These are phyloP conservation scores for Chenopodium berlandieri DNA, from an alignment of 148 eudicot species.

Conservation along the genomic window DNA sequence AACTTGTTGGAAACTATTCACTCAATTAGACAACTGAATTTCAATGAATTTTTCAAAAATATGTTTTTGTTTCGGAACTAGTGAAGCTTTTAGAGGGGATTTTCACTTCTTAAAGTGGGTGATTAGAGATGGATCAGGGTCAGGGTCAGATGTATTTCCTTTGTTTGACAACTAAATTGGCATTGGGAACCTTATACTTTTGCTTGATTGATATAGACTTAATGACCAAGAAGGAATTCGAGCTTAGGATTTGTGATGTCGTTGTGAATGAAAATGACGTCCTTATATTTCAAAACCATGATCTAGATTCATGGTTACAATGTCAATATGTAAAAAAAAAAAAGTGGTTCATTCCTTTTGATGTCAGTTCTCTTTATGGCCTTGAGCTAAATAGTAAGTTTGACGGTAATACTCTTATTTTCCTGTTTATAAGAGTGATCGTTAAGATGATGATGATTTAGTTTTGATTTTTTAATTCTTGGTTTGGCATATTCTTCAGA, in stretches of 20 bases:
- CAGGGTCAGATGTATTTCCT: neutral
- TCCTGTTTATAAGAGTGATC: neutral
- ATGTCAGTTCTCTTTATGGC: neutral
- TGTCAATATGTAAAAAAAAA: neutral
- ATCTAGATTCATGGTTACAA: neutral
- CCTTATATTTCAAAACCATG: too few relatives aligned
- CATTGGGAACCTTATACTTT: neutral
- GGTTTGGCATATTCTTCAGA: too few relatives aligned
- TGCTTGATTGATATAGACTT: neutral
- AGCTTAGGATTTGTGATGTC: neutral
- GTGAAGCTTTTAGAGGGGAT: neutral
- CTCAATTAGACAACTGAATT: neutral
- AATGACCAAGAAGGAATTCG: neutral
- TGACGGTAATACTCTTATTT: neutral
- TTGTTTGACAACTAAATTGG: neutral
- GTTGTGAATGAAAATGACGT: neutral
- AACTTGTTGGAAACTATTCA: neutral
- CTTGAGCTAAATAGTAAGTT: neutral
- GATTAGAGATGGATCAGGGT: neutral
- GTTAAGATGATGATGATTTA: neutral
- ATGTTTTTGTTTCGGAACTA: neutral
- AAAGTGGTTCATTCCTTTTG: neutral
- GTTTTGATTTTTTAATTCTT: too few relatives aligned
- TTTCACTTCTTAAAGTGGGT: neutral
- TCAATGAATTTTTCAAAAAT: neutral